phyloP scores from a whole-genome alignment of 768 basidiomycete species.

The Leccinum obscurum region DNA sequence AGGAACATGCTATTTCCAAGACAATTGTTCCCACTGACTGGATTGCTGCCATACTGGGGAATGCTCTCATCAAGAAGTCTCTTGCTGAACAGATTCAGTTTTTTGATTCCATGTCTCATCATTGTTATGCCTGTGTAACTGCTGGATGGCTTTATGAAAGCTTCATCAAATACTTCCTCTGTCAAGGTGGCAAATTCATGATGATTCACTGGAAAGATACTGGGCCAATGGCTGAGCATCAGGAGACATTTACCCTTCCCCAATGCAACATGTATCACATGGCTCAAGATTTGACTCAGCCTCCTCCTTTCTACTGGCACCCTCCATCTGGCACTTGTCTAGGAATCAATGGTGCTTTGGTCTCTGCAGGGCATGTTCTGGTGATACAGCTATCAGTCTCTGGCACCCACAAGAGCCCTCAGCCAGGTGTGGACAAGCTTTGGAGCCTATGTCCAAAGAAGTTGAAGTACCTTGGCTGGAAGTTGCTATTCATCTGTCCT shows the following conservation, averaged over 20 bases:
- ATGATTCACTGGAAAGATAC: not conserved
- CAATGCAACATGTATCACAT: not conserved
- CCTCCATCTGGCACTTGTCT: not conserved
- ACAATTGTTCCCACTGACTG: not conserved
- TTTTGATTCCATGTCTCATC: not conserved
- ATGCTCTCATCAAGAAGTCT: not conserved
- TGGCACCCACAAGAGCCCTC: not conserved
- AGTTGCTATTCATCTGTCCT: not conserved
- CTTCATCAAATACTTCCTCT: not conserved
- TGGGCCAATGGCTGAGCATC: not conserved
- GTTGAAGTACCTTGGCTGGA: not conserved
- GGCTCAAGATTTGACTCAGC: not conserved
- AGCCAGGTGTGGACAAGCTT: not conserved
- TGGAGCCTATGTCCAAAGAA: not conserved
- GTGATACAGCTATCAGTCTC: not conserved
- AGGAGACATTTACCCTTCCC: not conserved
- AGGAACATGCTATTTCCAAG: not conserved
- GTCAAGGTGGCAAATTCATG: not conserved
- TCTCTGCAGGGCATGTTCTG: not conserved
- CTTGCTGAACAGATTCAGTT: not conserved
- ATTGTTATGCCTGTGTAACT: not conserved
- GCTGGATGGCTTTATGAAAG: not conserved
- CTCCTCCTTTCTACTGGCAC: not conserved
- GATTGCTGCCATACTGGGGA: not conserved
- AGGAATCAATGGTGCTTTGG: not conserved